phyloP scores from a whole-genome alignment of 257 asterid species.

The Catharanthus roseus region DNA sequence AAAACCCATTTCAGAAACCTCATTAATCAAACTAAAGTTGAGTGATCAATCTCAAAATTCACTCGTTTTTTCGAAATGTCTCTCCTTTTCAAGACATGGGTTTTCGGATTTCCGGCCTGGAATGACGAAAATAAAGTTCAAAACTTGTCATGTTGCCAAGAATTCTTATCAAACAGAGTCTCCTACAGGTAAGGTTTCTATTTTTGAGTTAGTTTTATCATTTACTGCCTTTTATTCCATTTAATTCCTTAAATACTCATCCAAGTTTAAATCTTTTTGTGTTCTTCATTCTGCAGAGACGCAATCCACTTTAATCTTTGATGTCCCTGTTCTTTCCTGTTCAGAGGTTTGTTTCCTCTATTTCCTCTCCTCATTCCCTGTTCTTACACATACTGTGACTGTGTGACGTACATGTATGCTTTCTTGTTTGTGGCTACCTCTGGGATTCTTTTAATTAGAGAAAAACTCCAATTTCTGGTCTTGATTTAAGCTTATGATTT shows the following conservation, averaged over 20 bases:
- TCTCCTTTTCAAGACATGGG: conserved; percentile 33
- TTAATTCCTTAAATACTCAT: not conserved
- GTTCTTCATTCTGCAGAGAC: conserved; percentile 27
- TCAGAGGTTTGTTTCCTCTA: conserved; percentile 54
- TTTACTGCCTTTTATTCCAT: not conserved
- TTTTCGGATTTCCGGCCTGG: conserved; percentile 19
- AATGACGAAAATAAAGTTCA: conserved; percentile 9
- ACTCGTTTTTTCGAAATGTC: conserved; percentile 17
- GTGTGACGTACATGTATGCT: not conserved
- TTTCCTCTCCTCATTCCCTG: not conserved
- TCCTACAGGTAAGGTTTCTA: conserved; percentile 39
- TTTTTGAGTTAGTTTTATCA: not conserved
- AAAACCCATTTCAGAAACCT: conserved; percentile 37
- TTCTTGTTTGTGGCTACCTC: not conserved
- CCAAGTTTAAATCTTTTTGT: not conserved
- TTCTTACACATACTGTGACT: too few species aligned
- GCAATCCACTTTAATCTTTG: conserved; percentile 26
- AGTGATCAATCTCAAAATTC: conserved; percentile 23
- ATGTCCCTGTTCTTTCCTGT: conserved; percentile 63
- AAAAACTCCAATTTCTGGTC: not conserved
- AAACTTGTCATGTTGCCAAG: conserved; percentile 24
- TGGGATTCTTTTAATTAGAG: not conserved
- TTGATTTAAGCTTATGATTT: not conserved
- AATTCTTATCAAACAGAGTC: conserved; percentile 37
- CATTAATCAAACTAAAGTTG: conserved; percentile 17